These are phyloP conservation scores for Colletotrichum cordylinicola DNA, from an alignment of 2,329 filamentous ascomycete genomes.

Conservation along the genomic window DNA sequence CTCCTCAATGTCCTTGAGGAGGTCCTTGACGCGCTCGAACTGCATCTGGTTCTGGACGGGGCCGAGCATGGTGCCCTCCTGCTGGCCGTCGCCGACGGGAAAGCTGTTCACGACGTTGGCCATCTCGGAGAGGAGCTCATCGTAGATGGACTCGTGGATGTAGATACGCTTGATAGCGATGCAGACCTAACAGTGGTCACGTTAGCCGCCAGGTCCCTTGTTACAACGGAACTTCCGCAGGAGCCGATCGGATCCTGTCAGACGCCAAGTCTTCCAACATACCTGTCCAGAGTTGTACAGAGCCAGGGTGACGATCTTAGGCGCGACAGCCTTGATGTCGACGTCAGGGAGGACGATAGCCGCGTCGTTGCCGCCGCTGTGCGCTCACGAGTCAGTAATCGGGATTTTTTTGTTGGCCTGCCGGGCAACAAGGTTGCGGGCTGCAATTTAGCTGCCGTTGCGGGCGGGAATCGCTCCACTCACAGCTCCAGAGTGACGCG, in stretches of 20 bases:
- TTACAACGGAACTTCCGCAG: background rate
- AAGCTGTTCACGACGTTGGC: slow-evolving; percentile 17
- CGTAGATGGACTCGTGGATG: slow-evolving; percentile 58
- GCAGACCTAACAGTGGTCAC: slow-evolving; percentile 48
- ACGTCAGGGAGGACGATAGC: slow-evolving; percentile 65
- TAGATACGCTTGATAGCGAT: slow-evolving; percentile 59
- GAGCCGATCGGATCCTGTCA: background rate
- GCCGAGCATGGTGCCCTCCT: slow-evolving; percentile 41
- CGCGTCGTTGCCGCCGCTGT: slow-evolving; percentile 61
- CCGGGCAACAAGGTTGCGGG: background rate
- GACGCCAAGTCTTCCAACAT: slow-evolving; percentile 6
- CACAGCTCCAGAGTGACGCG: slow-evolving; percentile 63
- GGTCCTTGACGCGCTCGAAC: slow-evolving; percentile 47
- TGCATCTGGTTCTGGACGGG: slow-evolving; percentile 72
- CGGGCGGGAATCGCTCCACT: slow-evolving; percentile 26
- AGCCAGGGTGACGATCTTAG: slow-evolving; percentile 51
- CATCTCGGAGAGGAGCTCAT: slow-evolving; percentile 27
- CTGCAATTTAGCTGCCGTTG: background rate
- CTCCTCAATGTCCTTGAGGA: slow-evolving; percentile 19
- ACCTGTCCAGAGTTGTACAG: slow-evolving; percentile 61
- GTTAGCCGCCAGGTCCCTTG: background rate
- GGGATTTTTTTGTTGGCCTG: background rate
- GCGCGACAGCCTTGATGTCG: slow-evolving; percentile 45
- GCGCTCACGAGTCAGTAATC: background rate
- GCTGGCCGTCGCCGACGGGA: slow-evolving; percentile 14